phyloP scores from a whole-genome alignment of 192 early-diverging fungal species.

The Coemansia sp. region DNA sequence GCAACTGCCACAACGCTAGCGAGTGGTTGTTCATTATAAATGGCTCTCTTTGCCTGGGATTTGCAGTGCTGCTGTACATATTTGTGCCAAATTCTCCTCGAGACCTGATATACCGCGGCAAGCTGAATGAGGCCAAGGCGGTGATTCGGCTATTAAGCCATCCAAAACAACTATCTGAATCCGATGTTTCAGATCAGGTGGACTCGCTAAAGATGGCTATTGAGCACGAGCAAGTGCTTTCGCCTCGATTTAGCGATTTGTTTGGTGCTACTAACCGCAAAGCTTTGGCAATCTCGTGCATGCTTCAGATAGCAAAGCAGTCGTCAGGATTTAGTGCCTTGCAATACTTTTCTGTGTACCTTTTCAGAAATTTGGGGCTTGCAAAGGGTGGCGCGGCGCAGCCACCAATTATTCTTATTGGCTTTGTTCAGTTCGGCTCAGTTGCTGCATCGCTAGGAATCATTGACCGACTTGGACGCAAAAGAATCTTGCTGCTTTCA shows the following conservation, averaged over 20 bases:
- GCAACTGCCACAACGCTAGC: background rate
- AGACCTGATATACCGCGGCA: constrained; percentile 18
- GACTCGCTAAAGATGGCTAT: constrained; percentile 3
- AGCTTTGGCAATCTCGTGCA: constrained; percentile 12
- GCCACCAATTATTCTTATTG: constrained; percentile 13
- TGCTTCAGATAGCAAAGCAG: constrained; percentile 23
- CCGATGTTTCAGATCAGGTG: background rate
- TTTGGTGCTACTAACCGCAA: constrained; percentile 7
- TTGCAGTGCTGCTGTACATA: constrained; percentile 1
- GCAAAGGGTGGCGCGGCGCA: constrained; percentile 1
- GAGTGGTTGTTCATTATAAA: constrained; percentile 14
- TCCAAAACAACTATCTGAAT: constrained; percentile 1
- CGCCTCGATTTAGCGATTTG: constrained; percentile 13
- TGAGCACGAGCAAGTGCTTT: background rate
- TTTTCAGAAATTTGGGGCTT: constrained; percentile 15
- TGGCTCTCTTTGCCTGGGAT: constrained; percentile 1
- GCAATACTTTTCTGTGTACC: constrained; percentile 22
- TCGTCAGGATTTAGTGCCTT: constrained; percentile 21
- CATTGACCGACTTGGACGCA: constrained; percentile 18
- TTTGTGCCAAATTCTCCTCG: constrained; percentile 32
- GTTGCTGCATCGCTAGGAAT: constrained; percentile 5
- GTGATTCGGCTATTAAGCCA: constrained; percentile 12
- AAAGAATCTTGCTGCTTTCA: constrained; percentile 15
- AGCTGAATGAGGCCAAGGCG: constrained; percentile 5
- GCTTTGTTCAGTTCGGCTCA: constrained; percentile 6